Base-by-base conservation (phyloP, 2,329 filamentous ascomycete genomes). In the Fusarium nelsonii region DNA sequence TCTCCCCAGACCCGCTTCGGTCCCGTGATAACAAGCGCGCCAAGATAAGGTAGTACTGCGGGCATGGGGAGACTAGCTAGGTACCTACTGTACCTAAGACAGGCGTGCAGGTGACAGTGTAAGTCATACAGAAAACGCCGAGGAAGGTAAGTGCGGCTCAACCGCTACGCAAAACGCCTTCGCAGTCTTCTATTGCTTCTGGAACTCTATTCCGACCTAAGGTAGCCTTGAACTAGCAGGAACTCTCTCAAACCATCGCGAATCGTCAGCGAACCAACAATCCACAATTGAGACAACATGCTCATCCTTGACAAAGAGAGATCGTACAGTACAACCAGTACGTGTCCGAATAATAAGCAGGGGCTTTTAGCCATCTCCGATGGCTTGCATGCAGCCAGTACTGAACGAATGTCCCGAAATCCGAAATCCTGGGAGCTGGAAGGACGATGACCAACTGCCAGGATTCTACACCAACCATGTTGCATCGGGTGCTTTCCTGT, bases 371-470 rank as follows among this genome's bases (percentile, higher is more conserved):
- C 48, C 16, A 56, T 58, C 34, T 62, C 66, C 66, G 57, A 63
- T 44, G 56, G 63, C 55, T 50, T 58, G 62, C 46, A 58, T 58
- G 40, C 36, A 43, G 15, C 33, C 52, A 69, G 20, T 51, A 50
- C 23, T 23, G 23, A 23, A 23, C 15, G 18, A 37, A 50, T 51
- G 48, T 51, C 23, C 23, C 48, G 34, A 50, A 50, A 50, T 8
- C 48, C 23, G 26, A 39, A 39, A 50, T 23, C 44, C 57, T 52
- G 63, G 67, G 34, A 26, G 34, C 20, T 45, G 57, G 51, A 37
- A 67, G 39, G 15, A 33, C 45, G 18, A 45, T 40, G 28, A 53
- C 48, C 50, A 65, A 12, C 49, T 37, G 28, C 57, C 32, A 37
- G 49, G 32, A 18, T 41, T 32, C 43, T 57, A 2, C 12, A 48